Conservation (phyloP, 371 early-diverging fungal species). For the Basidiobolus meristosporus region DNA sequence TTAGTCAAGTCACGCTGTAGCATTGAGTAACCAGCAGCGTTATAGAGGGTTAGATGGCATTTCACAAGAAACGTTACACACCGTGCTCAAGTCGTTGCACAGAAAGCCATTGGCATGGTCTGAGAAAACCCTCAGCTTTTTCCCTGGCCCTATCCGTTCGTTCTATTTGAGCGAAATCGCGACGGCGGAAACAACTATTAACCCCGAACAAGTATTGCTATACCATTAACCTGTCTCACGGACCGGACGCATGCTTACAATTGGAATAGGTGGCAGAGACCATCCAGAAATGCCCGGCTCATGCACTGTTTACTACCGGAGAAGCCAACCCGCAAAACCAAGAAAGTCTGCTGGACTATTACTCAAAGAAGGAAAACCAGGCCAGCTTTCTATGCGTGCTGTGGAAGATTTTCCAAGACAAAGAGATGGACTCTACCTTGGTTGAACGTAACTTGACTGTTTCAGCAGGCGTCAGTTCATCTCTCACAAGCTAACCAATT, state of each 20-base stretch:
- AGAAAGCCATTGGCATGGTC: constrained; percentile 33
- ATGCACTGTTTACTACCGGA: too few relatives aligned
- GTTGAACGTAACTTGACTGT: too few relatives aligned
- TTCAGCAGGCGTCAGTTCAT: too few relatives aligned
- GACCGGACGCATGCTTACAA: too few relatives aligned
- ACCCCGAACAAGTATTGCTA: constrained; percentile 2
- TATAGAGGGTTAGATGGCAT: constrained; percentile 34
- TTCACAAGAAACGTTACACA: constrained; percentile 24
- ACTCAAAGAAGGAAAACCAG: constrained; percentile 29
- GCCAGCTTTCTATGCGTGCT: constrained; percentile 38
- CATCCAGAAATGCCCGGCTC: too few relatives aligned
- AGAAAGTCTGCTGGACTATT: constrained; percentile 12
- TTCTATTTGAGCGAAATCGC: constrained; percentile 17
- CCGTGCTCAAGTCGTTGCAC: constrained; percentile 25
- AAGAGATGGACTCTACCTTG: too few relatives aligned
- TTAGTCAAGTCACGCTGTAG: not conserved
- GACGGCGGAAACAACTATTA: constrained; percentile 3
- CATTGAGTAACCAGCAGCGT: not conserved
- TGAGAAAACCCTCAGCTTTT: constrained; percentile 19
- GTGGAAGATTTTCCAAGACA: constrained; percentile 24
- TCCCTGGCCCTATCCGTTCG: constrained; percentile 27
- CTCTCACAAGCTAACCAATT: too few relatives aligned
- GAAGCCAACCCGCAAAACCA: too few relatives aligned
- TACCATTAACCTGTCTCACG: too few relatives aligned
- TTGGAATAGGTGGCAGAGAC: too few relatives aligned